Conservation (phyloP, 768 basidiomycete species). For the Russula brevipes region DNA sequence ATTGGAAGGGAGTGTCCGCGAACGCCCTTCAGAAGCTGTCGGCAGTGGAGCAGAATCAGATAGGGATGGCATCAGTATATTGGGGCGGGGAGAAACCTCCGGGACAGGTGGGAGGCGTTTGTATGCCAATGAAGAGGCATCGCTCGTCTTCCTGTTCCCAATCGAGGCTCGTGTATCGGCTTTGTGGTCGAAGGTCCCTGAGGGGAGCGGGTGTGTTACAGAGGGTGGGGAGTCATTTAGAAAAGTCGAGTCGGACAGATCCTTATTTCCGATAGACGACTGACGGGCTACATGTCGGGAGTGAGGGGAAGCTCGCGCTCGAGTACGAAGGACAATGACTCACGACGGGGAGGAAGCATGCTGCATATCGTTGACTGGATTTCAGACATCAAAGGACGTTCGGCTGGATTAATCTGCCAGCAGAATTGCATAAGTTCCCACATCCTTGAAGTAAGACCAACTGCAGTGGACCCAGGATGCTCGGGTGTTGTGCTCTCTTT, state of each 20-base stretch:
- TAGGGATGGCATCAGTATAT: not conserved
- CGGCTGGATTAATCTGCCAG: not conserved
- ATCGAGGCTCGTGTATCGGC: not conserved
- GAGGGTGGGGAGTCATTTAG: not conserved
- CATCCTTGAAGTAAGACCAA: conserved; percentile 13
- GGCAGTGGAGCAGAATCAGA: not conserved
- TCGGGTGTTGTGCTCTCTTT: not conserved
- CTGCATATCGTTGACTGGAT: not conserved
- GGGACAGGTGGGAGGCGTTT: conserved; percentile 6
- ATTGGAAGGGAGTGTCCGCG: not conserved
- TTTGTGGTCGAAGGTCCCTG: not conserved
- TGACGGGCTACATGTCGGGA: not conserved
- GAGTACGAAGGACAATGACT: not conserved
- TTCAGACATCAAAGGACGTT: conserved; percentile 9
- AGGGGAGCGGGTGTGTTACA: too few relatives aligned
- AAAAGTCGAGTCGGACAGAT: not conserved
- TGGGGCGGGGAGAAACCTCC: not conserved
- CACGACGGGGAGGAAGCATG: not conserved
- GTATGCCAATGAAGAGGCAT: not conserved
- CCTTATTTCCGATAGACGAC: not conserved
- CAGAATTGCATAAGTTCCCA: conserved; percentile 20
- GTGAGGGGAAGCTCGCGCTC: not conserved
- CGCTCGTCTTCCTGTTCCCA: not conserved
- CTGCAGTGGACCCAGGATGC: not conserved
- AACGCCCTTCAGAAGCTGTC: not conserved